Percentiles rank a stretch among this genome's conserved stretches.
Conservation (phyloP, 2,329 filamentous ascomycete genomes). For the Chaetomium olivaceum region DNA sequence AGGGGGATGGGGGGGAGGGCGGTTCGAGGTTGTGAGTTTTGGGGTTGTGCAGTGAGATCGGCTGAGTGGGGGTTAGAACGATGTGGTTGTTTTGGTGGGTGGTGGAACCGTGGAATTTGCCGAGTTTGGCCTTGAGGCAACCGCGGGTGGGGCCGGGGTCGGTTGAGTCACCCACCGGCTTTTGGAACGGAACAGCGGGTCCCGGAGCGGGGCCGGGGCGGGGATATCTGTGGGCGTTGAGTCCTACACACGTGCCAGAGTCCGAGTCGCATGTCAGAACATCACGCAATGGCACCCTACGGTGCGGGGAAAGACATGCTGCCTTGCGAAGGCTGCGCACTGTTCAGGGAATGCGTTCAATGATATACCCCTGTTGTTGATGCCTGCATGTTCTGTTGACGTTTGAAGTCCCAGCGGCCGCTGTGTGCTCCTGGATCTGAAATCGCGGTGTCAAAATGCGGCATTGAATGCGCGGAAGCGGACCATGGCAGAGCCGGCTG, state of each 20-base stretch:
- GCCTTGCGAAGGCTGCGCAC: background rate
- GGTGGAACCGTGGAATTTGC: constrained; percentile 19
- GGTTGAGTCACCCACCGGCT: background rate
- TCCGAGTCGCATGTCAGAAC: background rate
- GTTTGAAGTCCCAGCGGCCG: background rate
- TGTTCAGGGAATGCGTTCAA: background rate
- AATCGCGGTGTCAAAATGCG: background rate
- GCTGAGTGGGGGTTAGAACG: constrained; percentile 22
- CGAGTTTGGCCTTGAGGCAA: background rate
- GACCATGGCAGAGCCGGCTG: background rate
- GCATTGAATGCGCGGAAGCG: background rate
- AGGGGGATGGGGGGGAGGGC: too few species aligned
- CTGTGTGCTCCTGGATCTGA: background rate
- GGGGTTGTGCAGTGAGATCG: too few species aligned
- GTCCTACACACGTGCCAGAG: background rate
- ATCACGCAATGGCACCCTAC: background rate
- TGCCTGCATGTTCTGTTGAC: background rate
- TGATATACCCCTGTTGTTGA: background rate
- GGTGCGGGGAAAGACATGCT: background rate
- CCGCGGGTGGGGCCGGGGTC: background rate
- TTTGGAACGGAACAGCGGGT: background rate
- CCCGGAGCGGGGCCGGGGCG: background rate
- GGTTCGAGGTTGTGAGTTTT: constrained; percentile 20
- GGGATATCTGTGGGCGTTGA: background rate
- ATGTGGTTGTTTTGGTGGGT: constrained; percentile 36